Conservation (phyloP, 1,139 yeast species). For the Hansenula sp. region DNA sequence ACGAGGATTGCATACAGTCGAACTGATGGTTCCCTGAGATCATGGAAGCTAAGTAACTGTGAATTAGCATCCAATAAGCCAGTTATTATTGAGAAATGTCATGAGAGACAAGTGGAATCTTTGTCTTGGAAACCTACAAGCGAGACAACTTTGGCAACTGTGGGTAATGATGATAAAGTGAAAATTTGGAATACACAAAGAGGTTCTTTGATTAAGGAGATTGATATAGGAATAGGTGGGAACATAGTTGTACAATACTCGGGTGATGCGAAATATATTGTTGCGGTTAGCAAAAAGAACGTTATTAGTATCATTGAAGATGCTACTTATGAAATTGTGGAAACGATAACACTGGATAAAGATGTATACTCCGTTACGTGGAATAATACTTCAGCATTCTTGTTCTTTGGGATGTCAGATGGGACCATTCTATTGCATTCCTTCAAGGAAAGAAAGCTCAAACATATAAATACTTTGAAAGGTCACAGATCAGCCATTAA, state of each 20-base stretch:
- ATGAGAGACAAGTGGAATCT: slow-evolving; percentile 42
- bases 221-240: slow-evolving; percentile 27
- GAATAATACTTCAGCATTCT: slow-evolving; percentile 28
- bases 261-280: slow-evolving; percentile 49
- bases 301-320: slow-evolving; percentile 24
- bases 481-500: slow-evolving; percentile 57
- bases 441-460: slow-evolving; percentile 17
- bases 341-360: slow-evolving; percentile 10
- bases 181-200: slow-evolving; percentile 54
- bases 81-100: slow-evolving; percentile 40
- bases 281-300: slow-evolving; percentile 39
- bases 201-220: slow-evolving; percentile 35
- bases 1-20: slow-evolving; percentile 42
- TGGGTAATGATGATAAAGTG: slow-evolving; percentile 50
- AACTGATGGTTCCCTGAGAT: slow-evolving; percentile 41
- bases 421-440: slow-evolving; percentile 36
- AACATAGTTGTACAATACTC: slow-evolving; percentile 42
- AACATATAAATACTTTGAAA: slow-evolving; percentile 26
- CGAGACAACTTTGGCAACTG: slow-evolving; percentile 52
- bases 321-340: slow-evolving; percentile 12
- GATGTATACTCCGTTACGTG: slow-evolving; percentile 23
- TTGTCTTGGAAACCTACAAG: slow-evolving; percentile 60
- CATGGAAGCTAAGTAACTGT: slow-evolving; percentile 33
- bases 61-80: slow-evolving; percentile 33
- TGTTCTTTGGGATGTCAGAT: slow-evolving; percentile 27